phyloP scores from a whole-genome alignment of 2,329 filamentous ascomycete species.

The Aspergillus hortae region DNA sequence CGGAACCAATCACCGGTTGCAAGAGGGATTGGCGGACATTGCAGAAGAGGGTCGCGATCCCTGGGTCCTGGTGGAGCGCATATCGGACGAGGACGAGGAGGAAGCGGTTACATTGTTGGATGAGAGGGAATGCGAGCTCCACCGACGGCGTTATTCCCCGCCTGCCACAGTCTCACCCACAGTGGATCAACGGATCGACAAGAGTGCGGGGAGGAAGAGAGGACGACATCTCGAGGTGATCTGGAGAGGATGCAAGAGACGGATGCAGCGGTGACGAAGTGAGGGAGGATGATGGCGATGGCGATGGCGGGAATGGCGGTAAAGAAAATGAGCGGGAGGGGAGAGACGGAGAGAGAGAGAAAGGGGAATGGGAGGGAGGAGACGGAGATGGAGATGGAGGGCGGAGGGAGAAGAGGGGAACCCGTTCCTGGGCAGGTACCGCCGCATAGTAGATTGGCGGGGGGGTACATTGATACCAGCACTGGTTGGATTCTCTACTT shows the following conservation, averaged over 20 bases:
- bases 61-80: slow-evolving; percentile 9
- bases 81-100: slow-evolving; percentile 4
- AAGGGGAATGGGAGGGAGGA: no score
- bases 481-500: no score
- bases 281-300: background rate
- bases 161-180: slow-evolving; percentile 7
- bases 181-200: slow-evolving; percentile 15
- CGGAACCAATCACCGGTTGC: background rate
- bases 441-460: no score
- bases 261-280: background rate
- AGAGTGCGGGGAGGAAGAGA: slow-evolving; percentile 6
- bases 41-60: background rate
- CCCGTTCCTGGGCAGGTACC: no score
- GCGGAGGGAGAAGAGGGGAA: no score
- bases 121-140: slow-evolving; percentile 1
- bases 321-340: no score
- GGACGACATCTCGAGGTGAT: slow-evolving; percentile 4
- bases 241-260: slow-evolving; percentile 9
- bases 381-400: no score
- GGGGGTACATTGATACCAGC: no score
- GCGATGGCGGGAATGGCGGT: background rate
- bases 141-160: slow-evolving; percentile 1
- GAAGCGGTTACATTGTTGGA: slow-evolving; percentile 9
- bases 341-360: no score
- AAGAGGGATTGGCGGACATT: background rate